Base-by-base conservation (phyloP, 306 rosid species). In the Cucurbita argyrosperma region DNA sequence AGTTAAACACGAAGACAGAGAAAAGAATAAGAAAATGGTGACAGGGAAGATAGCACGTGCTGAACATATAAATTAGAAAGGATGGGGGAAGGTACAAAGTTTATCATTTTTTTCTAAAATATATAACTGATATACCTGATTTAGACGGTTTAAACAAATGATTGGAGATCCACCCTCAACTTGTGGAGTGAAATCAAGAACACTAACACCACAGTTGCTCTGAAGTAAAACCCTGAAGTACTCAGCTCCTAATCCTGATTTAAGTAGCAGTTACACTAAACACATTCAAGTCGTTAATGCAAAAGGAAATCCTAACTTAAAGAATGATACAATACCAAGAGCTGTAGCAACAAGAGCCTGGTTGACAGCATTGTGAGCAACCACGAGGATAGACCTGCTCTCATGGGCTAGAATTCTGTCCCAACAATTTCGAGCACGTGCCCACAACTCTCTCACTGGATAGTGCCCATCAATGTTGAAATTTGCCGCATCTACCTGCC, bases 301-400 rank as follows among this genome's bases (percentile, higher is more conserved):
- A 42, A 53, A 26, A 79, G 64, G 43, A 51, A 23, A 61, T 71
- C 60, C 75, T 57, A 66, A 74, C 45, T 56, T 46, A 76, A 71
- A 13, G 83, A 75, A 35, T 51, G 73, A 82, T 82, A 64, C 16
- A 76, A 77, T 89, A 94, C 98, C 97, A 55, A 89, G 85, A 23
- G 96, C 95, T 42, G 97, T 89, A 64, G 97, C 94, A 86, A 94
- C 78, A 69, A 94, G 98, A 79, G 98, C 97, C 88, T 94, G 98
- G 85, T 90, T 94, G 75, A 94, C 97, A 82, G 98, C 98, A 83
- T 94, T 94, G 83, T 94, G 96, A 70, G 98, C 97, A 84, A 90
- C 96, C 87, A 94, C 90, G 73, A 94, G 96, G 81, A 90, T 83
- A 74, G 92, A 94, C 87, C 80, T 80, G 79, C 96, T 83, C 82